Conservation (phyloP, 2,329 filamentous ascomycete species). For the Fusarium torreyae region DNA sequence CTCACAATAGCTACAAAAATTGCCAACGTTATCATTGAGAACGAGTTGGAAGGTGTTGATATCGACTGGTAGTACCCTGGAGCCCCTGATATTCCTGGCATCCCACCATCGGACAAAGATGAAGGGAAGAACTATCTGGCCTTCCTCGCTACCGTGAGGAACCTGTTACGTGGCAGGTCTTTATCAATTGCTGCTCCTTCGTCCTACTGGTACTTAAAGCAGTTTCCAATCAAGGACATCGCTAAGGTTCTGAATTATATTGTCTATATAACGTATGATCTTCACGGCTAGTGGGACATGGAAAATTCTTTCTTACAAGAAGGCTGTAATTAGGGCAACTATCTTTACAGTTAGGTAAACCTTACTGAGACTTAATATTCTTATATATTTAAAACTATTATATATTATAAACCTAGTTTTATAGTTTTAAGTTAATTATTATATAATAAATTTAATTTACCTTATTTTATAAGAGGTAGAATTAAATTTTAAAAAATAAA, state of each 20-base stretch:
- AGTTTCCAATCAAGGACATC: conserved; percentile 28
- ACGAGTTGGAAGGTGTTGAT: conserved; percentile 57
- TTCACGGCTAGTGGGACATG: conserved; percentile 11
- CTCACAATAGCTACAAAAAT: conserved; percentile 53
- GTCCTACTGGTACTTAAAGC: conserved; percentile 35
- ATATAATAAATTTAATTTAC: too few relatives aligned
- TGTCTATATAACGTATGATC: conserved; percentile 24
- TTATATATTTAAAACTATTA: too few relatives aligned
- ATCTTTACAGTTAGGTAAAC: conserved; percentile 12
- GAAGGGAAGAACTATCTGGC: conserved; percentile 27
- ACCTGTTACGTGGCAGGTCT: conserved; percentile 9
- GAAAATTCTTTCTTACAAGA: conserved; percentile 7
- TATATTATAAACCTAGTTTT: too few relatives aligned
- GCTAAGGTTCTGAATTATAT: conserved; percentile 14
- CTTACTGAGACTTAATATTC: conserved; percentile 11
- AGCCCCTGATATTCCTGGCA: conserved; percentile 35
- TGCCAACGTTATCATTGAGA: conserved; percentile 55
- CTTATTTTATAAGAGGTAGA: too few relatives aligned
- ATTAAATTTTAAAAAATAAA: too few relatives aligned
- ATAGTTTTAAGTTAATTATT: too few relatives aligned
- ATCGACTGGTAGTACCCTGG: conserved; percentile 61
- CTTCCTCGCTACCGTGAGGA: conserved; percentile 14
- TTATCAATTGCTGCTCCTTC: conserved; percentile 33
- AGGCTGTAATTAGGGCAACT: conserved; percentile 4
- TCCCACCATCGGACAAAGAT: conserved; percentile 19